Percentiles rank a stretch among this genome's conserved stretches.
Conservation (phyloP, 495 filamentous ascomycete species). For the Lasiosphaeris hirsuta region DNA sequence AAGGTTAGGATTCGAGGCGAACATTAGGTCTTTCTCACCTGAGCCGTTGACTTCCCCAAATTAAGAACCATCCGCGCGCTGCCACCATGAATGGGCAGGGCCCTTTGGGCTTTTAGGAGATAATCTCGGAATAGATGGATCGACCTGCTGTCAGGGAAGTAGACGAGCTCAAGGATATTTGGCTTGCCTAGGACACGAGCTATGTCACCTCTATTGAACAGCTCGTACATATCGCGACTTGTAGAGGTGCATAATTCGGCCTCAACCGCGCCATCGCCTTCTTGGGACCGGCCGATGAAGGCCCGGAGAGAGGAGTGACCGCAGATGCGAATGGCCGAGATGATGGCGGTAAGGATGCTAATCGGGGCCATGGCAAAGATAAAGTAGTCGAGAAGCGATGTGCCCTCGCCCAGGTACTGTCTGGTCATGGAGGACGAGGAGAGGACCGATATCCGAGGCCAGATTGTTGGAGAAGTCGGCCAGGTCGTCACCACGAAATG, state of each 20-base stretch:
- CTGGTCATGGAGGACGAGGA: conserved; percentile 44
- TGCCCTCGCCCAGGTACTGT: conserved; percentile 51
- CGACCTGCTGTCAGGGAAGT: too few species aligned
- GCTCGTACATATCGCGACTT: conserved; percentile 35
- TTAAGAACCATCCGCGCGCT: too few species aligned
- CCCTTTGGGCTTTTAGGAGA: too few species aligned
- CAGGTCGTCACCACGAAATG: too few species aligned
- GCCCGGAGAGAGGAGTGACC: conserved; percentile 43
- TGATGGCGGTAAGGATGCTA: conserved; percentile 48
- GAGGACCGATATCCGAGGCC: conserved; percentile 37
- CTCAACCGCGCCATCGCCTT: conserved; percentile 32
- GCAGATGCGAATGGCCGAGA: conserved; percentile 48
- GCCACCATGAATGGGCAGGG: too few species aligned
- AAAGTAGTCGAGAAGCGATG: conserved; percentile 38
- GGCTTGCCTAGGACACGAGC: conserved; percentile 27
- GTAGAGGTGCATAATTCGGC: conserved; percentile 36
- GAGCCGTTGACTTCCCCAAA: too few species aligned
- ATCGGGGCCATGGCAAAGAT: conserved; percentile 49
- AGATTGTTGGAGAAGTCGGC: conserved; percentile 52
- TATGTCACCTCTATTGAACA: conserved; percentile 43
- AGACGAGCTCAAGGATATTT: conserved; percentile 21
- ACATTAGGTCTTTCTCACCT: too few species aligned
- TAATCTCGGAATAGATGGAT: too few species aligned
- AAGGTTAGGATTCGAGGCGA: too few species aligned
- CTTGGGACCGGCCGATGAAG: conserved; percentile 48